Evolutionary conservation across 1,139 yeast species (phyloP).

Genomic region (Pichia sp.): DNA sequence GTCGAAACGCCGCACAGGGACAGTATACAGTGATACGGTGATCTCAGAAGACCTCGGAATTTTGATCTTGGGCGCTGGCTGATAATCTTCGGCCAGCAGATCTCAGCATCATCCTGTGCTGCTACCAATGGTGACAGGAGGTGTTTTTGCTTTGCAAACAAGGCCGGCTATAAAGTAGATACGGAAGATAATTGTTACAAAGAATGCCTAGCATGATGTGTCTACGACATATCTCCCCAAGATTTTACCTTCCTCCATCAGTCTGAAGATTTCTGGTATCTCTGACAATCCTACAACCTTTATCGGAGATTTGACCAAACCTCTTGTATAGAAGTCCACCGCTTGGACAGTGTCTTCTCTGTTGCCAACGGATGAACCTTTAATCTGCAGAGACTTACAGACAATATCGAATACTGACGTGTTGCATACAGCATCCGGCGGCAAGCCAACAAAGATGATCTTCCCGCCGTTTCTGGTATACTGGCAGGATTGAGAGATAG

Average conservation of each 20-base stretch:
- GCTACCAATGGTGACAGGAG: too few species aligned
- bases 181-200: too few species aligned
- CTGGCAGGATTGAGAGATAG: slow-evolving; percentile 57
- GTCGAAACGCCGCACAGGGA: too few species aligned
- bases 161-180: too few species aligned
- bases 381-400: slow-evolving; percentile 56
- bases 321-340: slow-evolving; percentile 66
- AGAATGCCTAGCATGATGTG: slow-evolving; percentile 34
- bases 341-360: slow-evolving; percentile 78
- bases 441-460: slow-evolving; percentile 69
- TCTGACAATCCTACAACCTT: slow-evolving; percentile 66
- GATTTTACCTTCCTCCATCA: slow-evolving; percentile 68
- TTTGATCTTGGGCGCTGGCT: too few species aligned
- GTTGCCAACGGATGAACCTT: slow-evolving; percentile 77
- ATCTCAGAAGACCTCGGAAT: too few species aligned
- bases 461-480: slow-evolving; percentile 68
- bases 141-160: too few species aligned
- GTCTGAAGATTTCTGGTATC: slow-evolving; percentile 55
- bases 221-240: slow-evolving; percentile 77
- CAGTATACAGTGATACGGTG: too few species aligned
- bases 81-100: too few species aligned
- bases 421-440: slow-evolving; percentile 63
- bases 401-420: slow-evolving; percentile 65
- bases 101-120: too few species aligned
- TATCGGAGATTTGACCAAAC: slow-evolving; percentile 65